A percentile compares a stretch with the other conserved stretches of the same genome.
Evolutionary conservation across 768 basidiomycete genomes (phyloP).

Genomic region (Bullera alba): DNA sequence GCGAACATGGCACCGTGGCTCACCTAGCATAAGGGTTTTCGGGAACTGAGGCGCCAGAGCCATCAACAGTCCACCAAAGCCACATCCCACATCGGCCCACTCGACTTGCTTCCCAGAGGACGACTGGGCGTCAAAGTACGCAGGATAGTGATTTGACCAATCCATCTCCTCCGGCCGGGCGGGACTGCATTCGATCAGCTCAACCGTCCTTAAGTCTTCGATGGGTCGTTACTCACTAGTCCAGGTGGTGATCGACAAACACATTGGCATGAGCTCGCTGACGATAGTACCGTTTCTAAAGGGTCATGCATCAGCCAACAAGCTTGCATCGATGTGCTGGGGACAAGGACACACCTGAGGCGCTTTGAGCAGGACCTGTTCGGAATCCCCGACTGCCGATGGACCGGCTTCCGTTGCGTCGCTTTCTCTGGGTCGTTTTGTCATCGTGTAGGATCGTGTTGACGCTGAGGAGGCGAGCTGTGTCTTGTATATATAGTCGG

Average conservation of each 20-base stretch:
- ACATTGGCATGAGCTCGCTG: constrained; percentile 54
- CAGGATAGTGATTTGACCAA: constrained; percentile 78
- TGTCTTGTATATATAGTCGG: too few species aligned
- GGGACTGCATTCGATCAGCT: constrained; percentile 49
- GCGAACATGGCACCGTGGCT: too few species aligned
- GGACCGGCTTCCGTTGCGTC: constrained; percentile 13
- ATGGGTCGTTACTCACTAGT: constrained; percentile 52
- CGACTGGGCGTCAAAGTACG: constrained; percentile 48
- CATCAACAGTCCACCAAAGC: constrained; percentile 90
- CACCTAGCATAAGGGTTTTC: constrained; percentile 89
- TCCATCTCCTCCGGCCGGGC: constrained; percentile 65
- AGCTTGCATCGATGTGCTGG: background rate
- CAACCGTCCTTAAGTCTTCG: background rate
- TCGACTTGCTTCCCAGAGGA: constrained; percentile 59
- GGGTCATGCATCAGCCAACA: background rate
- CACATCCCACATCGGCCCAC: constrained; percentile 95
- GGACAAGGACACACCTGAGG: too few species aligned
- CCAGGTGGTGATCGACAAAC: constrained; percentile 60
- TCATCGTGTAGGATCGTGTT: constrained; percentile 5
- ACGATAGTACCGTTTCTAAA: constrained; percentile 51
- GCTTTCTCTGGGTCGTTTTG: constrained; percentile 13
- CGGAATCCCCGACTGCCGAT: background rate
- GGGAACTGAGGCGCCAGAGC: constrained; percentile 84
- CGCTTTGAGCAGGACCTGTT: constrained; percentile 13
- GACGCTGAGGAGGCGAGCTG: too few species aligned